Conservation (phyloP, 2,329 filamentous ascomycete genomes). For the Daldinia eschscholtzii region DNA sequence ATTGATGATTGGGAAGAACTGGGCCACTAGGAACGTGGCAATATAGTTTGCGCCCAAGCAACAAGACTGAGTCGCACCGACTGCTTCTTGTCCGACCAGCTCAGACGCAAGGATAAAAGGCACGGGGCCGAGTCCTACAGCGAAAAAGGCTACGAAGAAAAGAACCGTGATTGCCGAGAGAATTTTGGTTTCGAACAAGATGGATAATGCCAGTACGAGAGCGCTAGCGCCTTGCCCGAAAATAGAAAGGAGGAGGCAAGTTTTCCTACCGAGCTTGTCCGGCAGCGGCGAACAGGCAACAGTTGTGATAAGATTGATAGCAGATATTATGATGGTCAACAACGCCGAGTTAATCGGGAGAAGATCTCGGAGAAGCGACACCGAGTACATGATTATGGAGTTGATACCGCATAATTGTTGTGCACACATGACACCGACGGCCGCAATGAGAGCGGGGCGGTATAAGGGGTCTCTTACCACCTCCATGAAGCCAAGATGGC, state of each 20-base stretch:
- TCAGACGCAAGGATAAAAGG: slow-evolving; percentile 95
- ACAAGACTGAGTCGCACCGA: slow-evolving; percentile 92
- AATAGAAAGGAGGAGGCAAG: slow-evolving; percentile 85
- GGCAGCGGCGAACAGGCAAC: slow-evolving; percentile 84
- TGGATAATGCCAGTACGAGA: slow-evolving; percentile 82
- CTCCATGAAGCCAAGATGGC: slow-evolving; percentile 70
- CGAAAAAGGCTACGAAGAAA: slow-evolving; percentile 89
- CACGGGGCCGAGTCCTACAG: slow-evolving; percentile 89
- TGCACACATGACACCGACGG: slow-evolving; percentile 90
- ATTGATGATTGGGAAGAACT: slow-evolving; percentile 93
- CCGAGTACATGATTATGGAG: slow-evolving; percentile 98
- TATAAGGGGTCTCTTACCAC: slow-evolving; percentile 77
- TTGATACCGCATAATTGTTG: slow-evolving; percentile 97
- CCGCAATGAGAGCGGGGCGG: slow-evolving; percentile 81
- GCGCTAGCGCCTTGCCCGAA: slow-evolving; percentile 85
- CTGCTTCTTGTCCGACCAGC: slow-evolving; percentile 88
- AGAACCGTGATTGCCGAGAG: slow-evolving; percentile 86
- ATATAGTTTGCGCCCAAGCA: slow-evolving; percentile 88
- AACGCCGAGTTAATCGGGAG: slow-evolving; percentile 84
- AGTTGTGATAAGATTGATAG: slow-evolving; percentile 87
- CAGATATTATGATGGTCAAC: slow-evolving; percentile 88
- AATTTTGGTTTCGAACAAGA: slow-evolving; percentile 77
- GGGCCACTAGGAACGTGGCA: slow-evolving; percentile 90
- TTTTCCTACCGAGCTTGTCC: slow-evolving; percentile 89
- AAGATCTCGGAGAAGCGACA: slow-evolving; percentile 84